phyloP scores from a whole-genome alignment of 495 filamentous ascomycete species.

The Clavariopsis aquatica region DNA sequence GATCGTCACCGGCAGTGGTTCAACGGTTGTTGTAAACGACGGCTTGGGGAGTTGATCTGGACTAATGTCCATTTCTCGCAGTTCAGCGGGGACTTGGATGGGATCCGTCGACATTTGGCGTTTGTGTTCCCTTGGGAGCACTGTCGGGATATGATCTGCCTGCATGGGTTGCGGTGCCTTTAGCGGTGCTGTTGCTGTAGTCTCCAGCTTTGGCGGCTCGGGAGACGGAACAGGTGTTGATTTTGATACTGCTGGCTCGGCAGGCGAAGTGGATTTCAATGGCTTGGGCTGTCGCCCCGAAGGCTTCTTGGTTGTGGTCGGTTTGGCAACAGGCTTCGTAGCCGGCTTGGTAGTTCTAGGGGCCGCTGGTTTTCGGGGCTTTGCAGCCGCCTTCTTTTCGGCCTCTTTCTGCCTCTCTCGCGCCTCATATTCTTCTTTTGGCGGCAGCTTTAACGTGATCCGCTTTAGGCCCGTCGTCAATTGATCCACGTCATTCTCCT shows the following conservation, averaged over 20 bases:
- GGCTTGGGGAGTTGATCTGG: conserved; percentile 35
- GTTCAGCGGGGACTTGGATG: conserved; percentile 25
- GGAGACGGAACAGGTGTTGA: neutral
- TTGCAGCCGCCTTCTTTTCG: conserved; percentile 29
- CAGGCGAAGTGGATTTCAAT: conserved; percentile 9
- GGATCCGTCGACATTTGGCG: conserved; percentile 1
- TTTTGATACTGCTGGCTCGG: neutral
- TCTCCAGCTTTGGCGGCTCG: conserved; percentile 16
- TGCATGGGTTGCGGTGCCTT: conserved; percentile 31
- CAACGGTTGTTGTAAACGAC: conserved; percentile 16
- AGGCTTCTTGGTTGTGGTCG: conserved; percentile 22
- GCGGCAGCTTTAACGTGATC: conserved; percentile 73
- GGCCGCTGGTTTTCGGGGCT: conserved; percentile 35
- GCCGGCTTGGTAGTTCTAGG: conserved; percentile 14
- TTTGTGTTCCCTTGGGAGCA: neutral
- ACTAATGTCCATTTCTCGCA: conserved; percentile 24
- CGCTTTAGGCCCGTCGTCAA: conserved; percentile 67
- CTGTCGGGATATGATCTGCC: conserved; percentile 2
- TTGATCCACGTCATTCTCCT: conserved; percentile 58
- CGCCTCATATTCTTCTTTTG: conserved; percentile 69
- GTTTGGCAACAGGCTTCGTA: conserved; percentile 35
- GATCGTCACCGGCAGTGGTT: conserved; percentile 19
- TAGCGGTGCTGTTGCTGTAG: conserved; percentile 13
- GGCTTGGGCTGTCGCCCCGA: conserved; percentile 6
- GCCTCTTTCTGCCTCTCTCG: conserved; percentile 52